Base-by-base conservation (phyloP, 2,329 filamentous ascomycete species). In the Trichoderma arundinaceum region DNA sequence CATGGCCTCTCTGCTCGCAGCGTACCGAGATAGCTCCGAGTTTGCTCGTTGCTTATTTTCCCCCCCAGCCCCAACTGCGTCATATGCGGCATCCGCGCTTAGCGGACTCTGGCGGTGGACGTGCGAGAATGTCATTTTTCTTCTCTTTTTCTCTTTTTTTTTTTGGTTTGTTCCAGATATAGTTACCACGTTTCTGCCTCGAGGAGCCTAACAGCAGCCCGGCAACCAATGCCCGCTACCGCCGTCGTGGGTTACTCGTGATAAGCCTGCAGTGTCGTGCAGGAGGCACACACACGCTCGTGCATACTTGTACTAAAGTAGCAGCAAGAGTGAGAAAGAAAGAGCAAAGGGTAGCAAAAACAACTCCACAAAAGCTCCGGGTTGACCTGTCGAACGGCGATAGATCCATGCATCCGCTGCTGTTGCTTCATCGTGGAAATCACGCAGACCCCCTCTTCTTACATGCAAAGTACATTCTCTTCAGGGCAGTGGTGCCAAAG, bases 201-300 rank as follows among this genome's bases (percentile, higher is more conserved):
- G 35, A 46, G 28, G 13, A 22, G 46, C 58, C 58, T 41, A 53
- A 53, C 15, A 38, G 7, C 22, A 38, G 35, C 35, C 35, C 22
- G 22, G 22, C 22, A 28, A 28, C 22, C 22, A 28, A 28, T 28
- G 19, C 10, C 57, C 19, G 15, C 17, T 39, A 41, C 44, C 33
- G 33, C 35, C n/a, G 57, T 32, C 57, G 17, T 49, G 33, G 15
- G 52, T 8, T 32, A 35, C 32, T 33, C 43, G 46, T 43, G 22
- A 61, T 61, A 57, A 44, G 58, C 46, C 58, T 52, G 46, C 46
- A 33, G 58, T 52, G 58, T 32, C 57, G 32, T 60, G 57, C 57
- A 60, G 33, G 44, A 17, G 9, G 7, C 51, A 35, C 33, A 38
- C 35, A 38, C 35, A 38, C 35, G 7, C 6, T 8, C 35, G 10